Percentiles rank a stretch among this genome's conserved stretches.
Conservation (phyloP, 2,329 filamentous ascomycete genomes). For the Chrysoporthe cubensis region DNA sequence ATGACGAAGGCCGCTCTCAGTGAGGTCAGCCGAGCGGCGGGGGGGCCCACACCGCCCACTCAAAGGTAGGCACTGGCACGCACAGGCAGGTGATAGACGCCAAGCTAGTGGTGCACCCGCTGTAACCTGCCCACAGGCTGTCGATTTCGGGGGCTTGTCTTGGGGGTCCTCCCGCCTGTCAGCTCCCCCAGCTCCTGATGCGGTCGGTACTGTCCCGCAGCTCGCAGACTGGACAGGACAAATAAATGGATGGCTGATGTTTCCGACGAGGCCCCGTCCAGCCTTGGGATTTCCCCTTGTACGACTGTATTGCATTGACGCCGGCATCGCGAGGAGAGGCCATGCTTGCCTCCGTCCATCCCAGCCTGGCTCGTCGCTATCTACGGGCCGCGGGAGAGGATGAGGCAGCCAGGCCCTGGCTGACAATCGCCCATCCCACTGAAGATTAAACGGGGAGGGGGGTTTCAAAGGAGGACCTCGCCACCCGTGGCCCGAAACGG, state of each 20-base stretch:
- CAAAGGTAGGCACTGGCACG: conserved; percentile 3
- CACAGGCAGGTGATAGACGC: conserved; percentile 1
- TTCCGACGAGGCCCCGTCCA: neutral
- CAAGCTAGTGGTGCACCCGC: neutral
- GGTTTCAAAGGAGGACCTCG: neutral
- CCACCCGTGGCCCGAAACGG: conserved; percentile 6
- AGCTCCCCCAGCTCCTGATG: no score
- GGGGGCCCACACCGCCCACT: neutral
- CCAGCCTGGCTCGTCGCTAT: no score
- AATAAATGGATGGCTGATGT: neutral
- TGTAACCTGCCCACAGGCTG: conserved; percentile 5
- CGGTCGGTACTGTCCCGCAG: no score
- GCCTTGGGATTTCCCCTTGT: neutral
- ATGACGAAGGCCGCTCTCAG: conserved; percentile 1
- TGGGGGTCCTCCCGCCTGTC: neutral
- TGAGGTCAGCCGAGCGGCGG: neutral
- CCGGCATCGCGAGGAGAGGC: no score
- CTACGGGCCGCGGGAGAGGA: neutral
- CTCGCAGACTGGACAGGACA: no score
- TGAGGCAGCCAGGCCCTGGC: neutral
- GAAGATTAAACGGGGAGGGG: neutral
- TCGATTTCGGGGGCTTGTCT: conserved; percentile 2
- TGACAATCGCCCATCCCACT: neutral
- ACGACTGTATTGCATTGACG: neutral
- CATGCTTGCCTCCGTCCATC: no score